A percentile compares a stretch with the other conserved stretches of the same genome.
Evolutionary conservation across 345 rosid genomes (phyloP).

Genomic region (Ceriops tagal): DNA sequence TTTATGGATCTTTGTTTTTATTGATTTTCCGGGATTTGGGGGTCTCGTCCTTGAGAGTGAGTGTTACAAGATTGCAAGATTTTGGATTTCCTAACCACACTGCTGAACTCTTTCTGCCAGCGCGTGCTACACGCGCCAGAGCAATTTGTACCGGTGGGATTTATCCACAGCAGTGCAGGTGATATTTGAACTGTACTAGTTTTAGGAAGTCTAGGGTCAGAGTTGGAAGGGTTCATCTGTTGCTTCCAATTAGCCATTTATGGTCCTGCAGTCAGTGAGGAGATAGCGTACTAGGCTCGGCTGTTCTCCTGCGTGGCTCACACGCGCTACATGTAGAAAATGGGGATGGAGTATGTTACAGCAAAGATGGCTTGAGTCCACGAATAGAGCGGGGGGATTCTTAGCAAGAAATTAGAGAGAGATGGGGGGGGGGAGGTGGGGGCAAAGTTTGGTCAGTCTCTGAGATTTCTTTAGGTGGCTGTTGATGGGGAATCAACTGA

Average conservation of each 20-base stretch:
- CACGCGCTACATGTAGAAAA: not conserved
- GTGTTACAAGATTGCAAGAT: slow-evolving; percentile 14
- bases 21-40: slow-evolving; percentile 26
- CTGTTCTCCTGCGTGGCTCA: not conserved
- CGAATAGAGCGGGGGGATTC: not conserved
- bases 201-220: not conserved
- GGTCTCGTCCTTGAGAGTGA: slow-evolving; percentile 24
- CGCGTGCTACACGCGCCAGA: not conserved
- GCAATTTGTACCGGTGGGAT: not conserved
- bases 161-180: not conserved
- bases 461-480: slow-evolving; percentile 8
- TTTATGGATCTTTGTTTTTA: not conserved
- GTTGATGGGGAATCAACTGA: slow-evolving; percentile 20
- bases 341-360: not conserved
- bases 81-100: not conserved
- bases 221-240: not conserved
- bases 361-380: slow-evolving; percentile 2
- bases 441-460: slow-evolving; percentile 17
- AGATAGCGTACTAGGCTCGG: not conserved
- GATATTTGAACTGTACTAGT: not conserved
- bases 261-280: not conserved
- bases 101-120: not conserved
- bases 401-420: slow-evolving; percentile 16
- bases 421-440: not conserved
- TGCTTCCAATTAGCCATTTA: not conserved